Evolutionary conservation across 73 alveolate species (phyloP).

Genomic region (Paramecium sonneborni): DNA sequence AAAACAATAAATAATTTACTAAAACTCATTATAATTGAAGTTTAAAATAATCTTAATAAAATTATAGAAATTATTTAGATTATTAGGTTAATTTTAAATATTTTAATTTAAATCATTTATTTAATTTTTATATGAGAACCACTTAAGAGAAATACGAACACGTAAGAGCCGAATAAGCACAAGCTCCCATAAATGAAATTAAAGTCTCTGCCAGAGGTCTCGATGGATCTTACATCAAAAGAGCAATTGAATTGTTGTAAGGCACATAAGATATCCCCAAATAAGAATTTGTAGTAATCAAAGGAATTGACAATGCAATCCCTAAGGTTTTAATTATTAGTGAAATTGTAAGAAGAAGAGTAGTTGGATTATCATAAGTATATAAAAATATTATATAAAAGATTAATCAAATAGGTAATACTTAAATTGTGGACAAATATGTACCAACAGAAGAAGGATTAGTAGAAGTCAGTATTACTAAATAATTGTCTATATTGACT

Average conservation of each 20-base stretch:
- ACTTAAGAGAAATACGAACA: conserved; percentile 43
- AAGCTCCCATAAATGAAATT: conserved; percentile 6
- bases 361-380: conserved; percentile 43
- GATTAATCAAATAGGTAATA: conserved; percentile 19
- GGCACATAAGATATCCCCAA: conserved; percentile 14
- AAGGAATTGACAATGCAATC: conserved; percentile 57
- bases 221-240: conserved; percentile 33
- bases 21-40: not conserved
- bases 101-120: conserved; percentile 18
- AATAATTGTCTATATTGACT: conserved; percentile 27
- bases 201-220: conserved; percentile 38
- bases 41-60: not conserved
- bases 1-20: too few species aligned
- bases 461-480: conserved; percentile 31
- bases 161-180: not conserved
- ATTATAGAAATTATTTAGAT: not conserved
- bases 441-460: conserved; percentile 55
- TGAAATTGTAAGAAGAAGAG: conserved; percentile 57
- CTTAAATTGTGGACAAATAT: conserved; percentile 45
- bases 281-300: not conserved
- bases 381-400: not conserved
- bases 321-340: conserved; percentile 35
- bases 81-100: not conserved
- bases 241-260: conserved; percentile 37
- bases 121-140: not conserved